phyloP scores from a whole-genome alignment of 2,329 filamentous ascomycete species.

The Blumeria hordei region DNA sequence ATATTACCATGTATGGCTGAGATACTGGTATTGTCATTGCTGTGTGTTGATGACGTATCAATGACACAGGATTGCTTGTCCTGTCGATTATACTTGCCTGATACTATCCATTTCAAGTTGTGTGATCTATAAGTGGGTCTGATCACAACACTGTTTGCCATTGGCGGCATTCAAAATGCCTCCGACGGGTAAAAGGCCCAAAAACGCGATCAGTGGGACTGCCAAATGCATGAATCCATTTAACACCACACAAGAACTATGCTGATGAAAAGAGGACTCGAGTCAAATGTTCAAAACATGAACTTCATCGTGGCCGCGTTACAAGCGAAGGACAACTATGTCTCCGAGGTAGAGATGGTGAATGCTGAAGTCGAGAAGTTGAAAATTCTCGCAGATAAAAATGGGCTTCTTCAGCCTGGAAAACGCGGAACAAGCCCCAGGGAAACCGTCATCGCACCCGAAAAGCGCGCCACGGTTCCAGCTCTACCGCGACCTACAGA shows the following conservation, averaged over 20 bases:
- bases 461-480: not conserved
- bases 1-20: too few species aligned
- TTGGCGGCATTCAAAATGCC: not conserved
- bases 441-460: not conserved
- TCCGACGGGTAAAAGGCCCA: not conserved
- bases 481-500: not conserved
- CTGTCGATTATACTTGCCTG: too few species aligned
- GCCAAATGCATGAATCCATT: not conserved
- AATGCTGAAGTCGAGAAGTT: not conserved
- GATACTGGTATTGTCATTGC: too few species aligned
- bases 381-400: not conserved
- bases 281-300: not conserved
- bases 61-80: too few species aligned
- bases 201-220: not conserved
- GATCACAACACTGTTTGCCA: too few species aligned
- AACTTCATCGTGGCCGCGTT: not conserved
- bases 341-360: not conserved
- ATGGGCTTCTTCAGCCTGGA: not conserved
- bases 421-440: not conserved
- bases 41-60: too few species aligned
- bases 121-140: too few species aligned
- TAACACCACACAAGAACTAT: not conserved
- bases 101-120: too few species aligned
- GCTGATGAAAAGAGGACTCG: not conserved
- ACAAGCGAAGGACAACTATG: not conserved